These are phyloP conservation scores for Anthracocystis walkeri DNA, from an alignment of 1,284 basidiomycete species.

Conservation along the genomic window DNA sequence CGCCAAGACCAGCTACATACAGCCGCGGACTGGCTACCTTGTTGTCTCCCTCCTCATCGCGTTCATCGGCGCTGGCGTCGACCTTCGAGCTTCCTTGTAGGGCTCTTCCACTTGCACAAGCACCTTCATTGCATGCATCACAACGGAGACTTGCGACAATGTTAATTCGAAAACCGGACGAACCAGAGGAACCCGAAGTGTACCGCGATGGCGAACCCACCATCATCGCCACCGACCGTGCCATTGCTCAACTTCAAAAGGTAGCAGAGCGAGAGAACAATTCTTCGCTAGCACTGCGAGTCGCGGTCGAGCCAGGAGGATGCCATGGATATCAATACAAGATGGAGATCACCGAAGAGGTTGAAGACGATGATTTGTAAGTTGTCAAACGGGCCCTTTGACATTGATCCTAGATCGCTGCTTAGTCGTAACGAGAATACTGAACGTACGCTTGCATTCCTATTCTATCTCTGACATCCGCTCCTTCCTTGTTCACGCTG, in stretches of 20 bases:
- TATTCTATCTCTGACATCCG: no score
- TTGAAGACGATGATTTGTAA: constrained; percentile 76
- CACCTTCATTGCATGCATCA: background rate
- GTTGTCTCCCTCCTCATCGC: constrained; percentile 4
- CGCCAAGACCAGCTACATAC: background rate
- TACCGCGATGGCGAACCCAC: constrained; percentile 52
- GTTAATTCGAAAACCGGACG: constrained; percentile 45
- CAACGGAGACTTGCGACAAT: constrained; percentile 23
- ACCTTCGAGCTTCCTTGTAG: background rate
- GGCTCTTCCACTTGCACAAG: background rate
- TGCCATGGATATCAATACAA: constrained; percentile 95
- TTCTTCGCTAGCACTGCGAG: constrained; percentile 76
- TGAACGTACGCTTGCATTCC: no score
- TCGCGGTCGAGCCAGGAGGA: constrained; percentile 87
- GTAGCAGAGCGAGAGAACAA: constrained; percentile 73
- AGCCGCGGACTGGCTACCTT: constrained; percentile 8
- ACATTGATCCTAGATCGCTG: no score
- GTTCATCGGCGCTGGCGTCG: background rate
- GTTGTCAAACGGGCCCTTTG: no score
- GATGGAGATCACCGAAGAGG: constrained; percentile 77
- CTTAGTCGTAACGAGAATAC: no score
- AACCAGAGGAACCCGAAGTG: constrained; percentile 62
- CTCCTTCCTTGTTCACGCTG: no score
- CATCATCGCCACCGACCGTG: constrained; percentile 61
- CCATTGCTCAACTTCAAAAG: constrained; percentile 56